Base-by-base conservation (phyloP, 192 early-diverging fungal species). In the Chytriomyces hyalinus region DNA sequence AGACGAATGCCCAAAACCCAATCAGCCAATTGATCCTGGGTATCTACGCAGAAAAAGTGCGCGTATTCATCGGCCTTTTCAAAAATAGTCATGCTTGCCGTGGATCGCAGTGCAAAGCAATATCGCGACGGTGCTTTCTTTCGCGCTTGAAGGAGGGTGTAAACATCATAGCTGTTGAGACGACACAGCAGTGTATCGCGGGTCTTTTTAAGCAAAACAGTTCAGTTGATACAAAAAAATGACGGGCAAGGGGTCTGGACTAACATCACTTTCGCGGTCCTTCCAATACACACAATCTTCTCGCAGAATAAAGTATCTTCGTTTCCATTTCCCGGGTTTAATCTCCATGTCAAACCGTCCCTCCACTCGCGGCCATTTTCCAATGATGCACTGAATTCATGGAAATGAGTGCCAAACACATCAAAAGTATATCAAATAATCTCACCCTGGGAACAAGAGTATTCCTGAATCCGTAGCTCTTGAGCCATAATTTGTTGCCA, bases 311-410 rank as follows among this genome's bases (percentile, higher is more conserved):
- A 92, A 90, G 69, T 90, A 92, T 70, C 91, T 77, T 81, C 92
- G 92, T 49, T 92, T 90, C 94, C 94, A 97, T 84, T 94, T 96
- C 76, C 88, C 89, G 70, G 92, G 92, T 80, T 94, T 95, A 49
- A 86, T 84, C 57, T 94, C 92, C 68, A 94, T 83, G 76, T 94
- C 88, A 65, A 93, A 84, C 84, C 87, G 91, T 20, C 91, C 91
- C 70, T 92, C 86, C 11, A 78, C 86, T 82, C 80, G 79, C 67
- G 80, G 89, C 84, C 77, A 83, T 44, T 67, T 78, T 17, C 81
- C 83, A 68, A 61, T 70, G 17, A 89, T 81, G 36, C 81, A 78
- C 43, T n/a, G n/a, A n/a, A n/a, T n/a, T n/a, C n/a, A n/a, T n/a
- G n/a, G n/a, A n/a, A n/a, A n/a, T n/a, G n/a, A n/a, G n/a, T n/a